Evolutionary conservation across 176 grass and related monocot genomes (phyloP).

Genomic region (Pontederia crassipes): DNA sequence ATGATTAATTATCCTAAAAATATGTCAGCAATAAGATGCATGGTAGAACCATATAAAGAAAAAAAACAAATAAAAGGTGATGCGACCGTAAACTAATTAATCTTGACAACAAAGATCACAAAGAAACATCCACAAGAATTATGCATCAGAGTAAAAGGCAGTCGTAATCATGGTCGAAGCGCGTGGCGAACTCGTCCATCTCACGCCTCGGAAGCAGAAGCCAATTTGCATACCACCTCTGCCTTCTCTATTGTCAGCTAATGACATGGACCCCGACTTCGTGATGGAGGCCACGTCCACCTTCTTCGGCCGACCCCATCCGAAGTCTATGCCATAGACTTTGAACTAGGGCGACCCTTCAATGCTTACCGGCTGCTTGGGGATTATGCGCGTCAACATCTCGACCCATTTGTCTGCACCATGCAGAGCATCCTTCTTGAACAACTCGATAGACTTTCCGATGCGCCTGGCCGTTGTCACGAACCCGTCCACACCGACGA

Average conservation of each 20-base stretch:
- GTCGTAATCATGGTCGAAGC: too few relatives aligned
- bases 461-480: constrained; percentile 18
- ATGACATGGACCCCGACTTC: constrained; percentile 20
- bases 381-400: neutral
- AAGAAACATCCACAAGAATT: too few relatives aligned
- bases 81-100: too few relatives aligned
- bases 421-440: too few relatives aligned
- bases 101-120: too few relatives aligned
- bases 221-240: constrained; percentile 39
- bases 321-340: constrained; percentile 42
- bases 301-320: constrained; percentile 31
- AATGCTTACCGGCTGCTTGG: neutral
- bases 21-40: too few relatives aligned
- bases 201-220: constrained; percentile 19
- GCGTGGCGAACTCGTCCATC: constrained; percentile 28
- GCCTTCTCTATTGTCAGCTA: constrained; percentile 20
- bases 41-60: too few relatives aligned
- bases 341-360: constrained; percentile 34
- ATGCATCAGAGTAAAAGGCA: too few relatives aligned
- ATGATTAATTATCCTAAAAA: too few relatives aligned
- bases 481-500: constrained; percentile 17
- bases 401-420: constrained; percentile 1
- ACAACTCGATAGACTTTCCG: constrained; percentile 23
- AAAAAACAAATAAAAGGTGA: too few relatives aligned
- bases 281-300: constrained; percentile 30